Percentiles rank a stretch among this genome's conserved stretches.
phyloP scores from a whole-genome alignment of 441 rosid genomes.

The Aquilaria agallochum region DNA sequence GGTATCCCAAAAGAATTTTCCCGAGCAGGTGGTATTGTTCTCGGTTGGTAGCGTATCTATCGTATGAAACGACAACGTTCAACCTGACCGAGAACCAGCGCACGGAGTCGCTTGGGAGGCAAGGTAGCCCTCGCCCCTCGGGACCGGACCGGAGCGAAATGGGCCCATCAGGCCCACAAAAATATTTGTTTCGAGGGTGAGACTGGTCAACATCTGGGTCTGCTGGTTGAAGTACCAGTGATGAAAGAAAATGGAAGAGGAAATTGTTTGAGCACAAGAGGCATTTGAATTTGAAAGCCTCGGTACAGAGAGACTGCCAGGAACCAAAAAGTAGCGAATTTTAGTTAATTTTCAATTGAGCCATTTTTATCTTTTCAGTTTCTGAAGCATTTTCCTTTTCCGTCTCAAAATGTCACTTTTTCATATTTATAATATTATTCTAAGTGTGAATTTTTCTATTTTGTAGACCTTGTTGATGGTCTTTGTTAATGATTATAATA shows the following conservation, averaged over 20 bases:
- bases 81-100: too few species aligned
- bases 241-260: not conserved
- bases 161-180: constrained; percentile 19
- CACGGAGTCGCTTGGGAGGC: constrained; percentile 12
- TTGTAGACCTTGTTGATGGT: too few species aligned
- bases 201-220: constrained; percentile 44
- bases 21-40: too few species aligned
- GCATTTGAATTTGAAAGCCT: constrained; percentile 33
- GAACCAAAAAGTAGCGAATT: not conserved
- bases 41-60: too few species aligned
- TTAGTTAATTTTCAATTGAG: not conserved
- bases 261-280: constrained; percentile 22
- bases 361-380: not conserved
- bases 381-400: not conserved
- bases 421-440: too few species aligned
- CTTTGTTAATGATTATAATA: too few species aligned
- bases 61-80: too few species aligned
- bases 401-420: too few species aligned
- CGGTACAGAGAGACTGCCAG: constrained; percentile 7
- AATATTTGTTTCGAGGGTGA: constrained; percentile 17
- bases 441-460: too few species aligned
- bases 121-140: not conserved
- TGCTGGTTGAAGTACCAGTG: constrained; percentile 8
- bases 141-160: constrained; percentile 18
- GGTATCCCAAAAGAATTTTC: not conserved